Evolutionary conservation across 441 rosid genomes (phyloP).

Genomic region (Populus hybrid): DNA sequence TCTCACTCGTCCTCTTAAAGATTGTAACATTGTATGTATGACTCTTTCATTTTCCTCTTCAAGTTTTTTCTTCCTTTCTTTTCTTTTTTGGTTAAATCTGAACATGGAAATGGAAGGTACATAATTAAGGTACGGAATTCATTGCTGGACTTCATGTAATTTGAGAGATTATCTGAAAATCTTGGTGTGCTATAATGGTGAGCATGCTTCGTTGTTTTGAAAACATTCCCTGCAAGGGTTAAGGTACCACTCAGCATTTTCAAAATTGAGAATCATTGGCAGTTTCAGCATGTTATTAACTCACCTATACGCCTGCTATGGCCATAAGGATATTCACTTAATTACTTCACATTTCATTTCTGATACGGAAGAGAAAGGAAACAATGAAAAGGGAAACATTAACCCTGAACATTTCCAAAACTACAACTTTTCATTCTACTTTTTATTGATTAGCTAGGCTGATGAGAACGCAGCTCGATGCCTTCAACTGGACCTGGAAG

Average conservation of each 20-base stretch:
- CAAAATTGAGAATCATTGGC: neutral
- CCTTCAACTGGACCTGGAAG: too few species aligned
- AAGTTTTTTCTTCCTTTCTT: neutral
- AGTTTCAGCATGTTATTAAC: neutral
- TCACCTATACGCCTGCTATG: neutral
- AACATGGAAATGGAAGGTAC: neutral
- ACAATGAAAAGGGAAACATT: neutral
- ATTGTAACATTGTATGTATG: slow-evolving; percentile 61
- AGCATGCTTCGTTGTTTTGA: neutral
- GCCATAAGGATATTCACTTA: neutral
- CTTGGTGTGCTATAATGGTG: neutral
- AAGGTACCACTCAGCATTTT: neutral
- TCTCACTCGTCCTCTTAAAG: slow-evolving; percentile 45
- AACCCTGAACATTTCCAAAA: neutral
- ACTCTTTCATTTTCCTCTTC: neutral
- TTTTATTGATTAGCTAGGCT: neutral
- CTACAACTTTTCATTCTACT: neutral
- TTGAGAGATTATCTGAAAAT: neutral
- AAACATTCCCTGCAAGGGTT: neutral
- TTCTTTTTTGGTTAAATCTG: neutral
- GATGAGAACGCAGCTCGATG: too few species aligned
- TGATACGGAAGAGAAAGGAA: neutral
- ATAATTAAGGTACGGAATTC: neutral
- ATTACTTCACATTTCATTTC: neutral
- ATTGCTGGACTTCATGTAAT: too few species aligned